phyloP scores from a whole-genome alignment of 2,329 filamentous ascomycete genomes.

The Trichoderma sp. region DNA sequence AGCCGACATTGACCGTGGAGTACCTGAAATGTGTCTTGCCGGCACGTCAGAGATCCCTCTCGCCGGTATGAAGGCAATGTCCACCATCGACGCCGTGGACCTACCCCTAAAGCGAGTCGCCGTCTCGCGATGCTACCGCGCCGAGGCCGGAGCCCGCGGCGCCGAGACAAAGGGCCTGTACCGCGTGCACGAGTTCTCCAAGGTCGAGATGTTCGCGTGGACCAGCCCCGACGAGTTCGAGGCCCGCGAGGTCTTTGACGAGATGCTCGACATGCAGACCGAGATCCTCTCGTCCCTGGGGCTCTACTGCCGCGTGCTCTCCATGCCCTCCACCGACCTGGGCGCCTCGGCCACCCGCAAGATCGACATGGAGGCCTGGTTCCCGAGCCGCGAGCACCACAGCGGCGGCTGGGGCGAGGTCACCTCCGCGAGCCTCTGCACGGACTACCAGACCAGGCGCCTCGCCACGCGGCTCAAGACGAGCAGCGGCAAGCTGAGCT shows the following conservation, averaged over 20 bases:
- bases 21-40: conserved; percentile 73
- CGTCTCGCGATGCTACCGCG: conserved; percentile 89
- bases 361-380: conserved; percentile 90
- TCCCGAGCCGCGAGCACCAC: conserved; percentile 71
- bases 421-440: conserved; percentile 86
- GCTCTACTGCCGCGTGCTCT: conserved; percentile 82
- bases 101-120: conserved; percentile 81
- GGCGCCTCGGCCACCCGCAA: conserved; percentile 87
- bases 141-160: conserved; percentile 88
- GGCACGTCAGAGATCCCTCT: conserved; percentile 95
- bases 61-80: conserved; percentile 82
- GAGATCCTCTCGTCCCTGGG: conserved; percentile 77
- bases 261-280: conserved; percentile 84
- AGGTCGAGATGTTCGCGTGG: conserved; percentile 98
- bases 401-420: conserved; percentile 76
- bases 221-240: conserved; percentile 57
- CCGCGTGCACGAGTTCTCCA: conserved; percentile 97
- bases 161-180: conserved; percentile 93
- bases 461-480: conserved; percentile 72
- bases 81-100: conserved; percentile 62
- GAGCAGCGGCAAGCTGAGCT: conserved; percentile 58
- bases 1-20: conserved; percentile 60
- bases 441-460: conserved; percentile 88
- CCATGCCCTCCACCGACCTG: conserved; percentile 88
- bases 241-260: conserved; percentile 68